Conservation (phyloP, 805 yeast species). For the Kuraishia cidri region DNA sequence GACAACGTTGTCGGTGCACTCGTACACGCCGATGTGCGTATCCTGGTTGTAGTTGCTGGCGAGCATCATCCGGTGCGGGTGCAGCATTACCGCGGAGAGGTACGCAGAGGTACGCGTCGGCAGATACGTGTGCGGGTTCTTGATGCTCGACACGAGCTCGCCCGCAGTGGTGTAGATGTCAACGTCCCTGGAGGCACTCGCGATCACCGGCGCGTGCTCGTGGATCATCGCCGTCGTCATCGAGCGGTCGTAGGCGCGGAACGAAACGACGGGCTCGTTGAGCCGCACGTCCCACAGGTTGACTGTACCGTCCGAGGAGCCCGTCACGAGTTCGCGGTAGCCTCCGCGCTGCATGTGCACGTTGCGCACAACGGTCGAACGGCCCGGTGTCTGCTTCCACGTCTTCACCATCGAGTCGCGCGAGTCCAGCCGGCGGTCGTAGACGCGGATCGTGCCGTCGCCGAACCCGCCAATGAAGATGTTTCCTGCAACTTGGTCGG, state of each 20-base stretch:
- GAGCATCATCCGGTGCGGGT: constrained; percentile 91
- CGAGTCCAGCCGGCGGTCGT: constrained; percentile 81
- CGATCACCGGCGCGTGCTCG: constrained; percentile 94
- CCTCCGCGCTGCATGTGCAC: constrained; percentile 98
- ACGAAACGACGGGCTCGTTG: constrained; percentile 60
- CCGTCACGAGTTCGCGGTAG: constrained; percentile 78
- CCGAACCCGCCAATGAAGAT: constrained; percentile 86
- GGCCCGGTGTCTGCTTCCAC: constrained; percentile 50
- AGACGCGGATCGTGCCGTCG: constrained; percentile 82
- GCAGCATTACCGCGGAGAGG: constrained; percentile 64
- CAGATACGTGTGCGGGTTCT: constrained; percentile 37
- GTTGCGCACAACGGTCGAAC: constrained; percentile 36
- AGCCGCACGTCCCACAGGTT: constrained; percentile 86
- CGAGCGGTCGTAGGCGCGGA: constrained; percentile 39
- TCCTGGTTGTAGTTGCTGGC: constrained; percentile 82
- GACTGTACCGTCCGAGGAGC: constrained; percentile 72
- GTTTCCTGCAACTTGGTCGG: constrained; percentile 94
- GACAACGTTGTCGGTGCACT: constrained; percentile 27
- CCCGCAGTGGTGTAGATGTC: constrained; percentile 86
- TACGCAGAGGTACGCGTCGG: constrained; percentile 39
- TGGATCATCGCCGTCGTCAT: constrained; percentile 75
- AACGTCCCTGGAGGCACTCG: constrained; percentile 75
- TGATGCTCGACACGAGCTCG: constrained; percentile 54
- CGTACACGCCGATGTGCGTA: constrained; percentile 56
- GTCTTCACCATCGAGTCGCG: constrained; percentile 78